Percentiles rank a stretch among this genome's conserved stretches.
Conservation (phyloP, 495 filamentous ascomycete species). For the Daldinia concentrica region DNA sequence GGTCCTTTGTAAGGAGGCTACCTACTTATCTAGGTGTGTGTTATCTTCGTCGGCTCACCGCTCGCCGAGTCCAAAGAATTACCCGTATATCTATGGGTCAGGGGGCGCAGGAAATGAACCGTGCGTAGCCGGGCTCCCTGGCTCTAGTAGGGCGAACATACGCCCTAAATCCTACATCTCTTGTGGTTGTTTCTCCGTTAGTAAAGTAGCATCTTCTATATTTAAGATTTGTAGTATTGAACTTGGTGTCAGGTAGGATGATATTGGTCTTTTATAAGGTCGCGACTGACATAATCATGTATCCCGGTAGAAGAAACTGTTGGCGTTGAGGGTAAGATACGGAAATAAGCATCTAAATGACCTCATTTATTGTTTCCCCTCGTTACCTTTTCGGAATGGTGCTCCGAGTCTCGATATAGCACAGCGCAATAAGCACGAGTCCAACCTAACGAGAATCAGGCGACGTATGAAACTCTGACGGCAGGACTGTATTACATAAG, state of each 20-base stretch:
- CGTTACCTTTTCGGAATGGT: background rate
- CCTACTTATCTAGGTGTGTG: background rate
- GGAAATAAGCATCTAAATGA: conserved; percentile 1
- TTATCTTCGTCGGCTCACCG: background rate
- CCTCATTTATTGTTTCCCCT: background rate
- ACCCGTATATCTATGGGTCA: background rate
- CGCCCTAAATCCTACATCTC: background rate
- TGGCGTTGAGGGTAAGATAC: background rate
- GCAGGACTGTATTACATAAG: conserved; percentile 28
- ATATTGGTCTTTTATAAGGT: background rate
- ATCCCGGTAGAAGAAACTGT: background rate
- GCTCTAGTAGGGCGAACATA: background rate
- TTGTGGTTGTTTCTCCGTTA: background rate
- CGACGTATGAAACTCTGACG: conserved; percentile 18
- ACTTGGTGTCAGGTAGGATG: background rate
- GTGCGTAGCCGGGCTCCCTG: background rate
- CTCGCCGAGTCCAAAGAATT: background rate
- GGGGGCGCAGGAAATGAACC: background rate
- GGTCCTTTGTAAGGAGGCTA: background rate
- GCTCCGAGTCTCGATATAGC: background rate
- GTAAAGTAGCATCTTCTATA: background rate
- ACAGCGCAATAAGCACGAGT: conserved; percentile 1
- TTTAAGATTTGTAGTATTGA: background rate
- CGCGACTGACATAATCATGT: background rate
- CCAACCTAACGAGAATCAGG: background rate